Conservation (phyloP, 805 yeast species). For the Saccharomyces paradoxus region DNA sequence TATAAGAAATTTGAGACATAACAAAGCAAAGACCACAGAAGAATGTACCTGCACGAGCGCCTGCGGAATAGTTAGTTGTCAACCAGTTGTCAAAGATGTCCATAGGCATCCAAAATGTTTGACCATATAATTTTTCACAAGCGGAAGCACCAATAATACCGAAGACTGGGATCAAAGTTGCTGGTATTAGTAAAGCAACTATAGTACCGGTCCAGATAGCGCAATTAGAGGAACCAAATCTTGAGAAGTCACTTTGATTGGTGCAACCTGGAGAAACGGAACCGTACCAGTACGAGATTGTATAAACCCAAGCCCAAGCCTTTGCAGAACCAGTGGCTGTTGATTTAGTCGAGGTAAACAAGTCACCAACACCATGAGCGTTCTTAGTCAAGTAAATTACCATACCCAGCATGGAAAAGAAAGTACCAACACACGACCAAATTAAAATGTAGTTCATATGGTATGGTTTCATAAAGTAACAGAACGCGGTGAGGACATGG, state of each 20-base stretch:
- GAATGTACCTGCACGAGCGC: too few species aligned
- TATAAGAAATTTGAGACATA: too few species aligned
- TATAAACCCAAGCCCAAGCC: conserved; percentile 38
- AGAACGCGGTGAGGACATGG: conserved; percentile 37
- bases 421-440: conserved; percentile 31
- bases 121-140: too few species aligned
- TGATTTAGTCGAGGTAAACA: conserved; percentile 23
- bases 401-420: conserved; percentile 37
- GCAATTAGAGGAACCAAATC: conserved; percentile 31
- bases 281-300: conserved; percentile 37
- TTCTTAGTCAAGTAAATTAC: conserved; percentile 29
- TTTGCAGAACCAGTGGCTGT: conserved; percentile 30
- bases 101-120: too few species aligned
- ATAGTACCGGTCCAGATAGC: conserved; percentile 31
- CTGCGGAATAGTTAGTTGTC: too few species aligned
- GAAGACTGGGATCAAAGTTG: conserved; percentile 33
- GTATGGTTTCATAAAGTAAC: conserved; percentile 38
- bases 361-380: conserved; percentile 32
- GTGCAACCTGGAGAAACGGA: conserved; percentile 35
- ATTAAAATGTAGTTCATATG: conserved; percentile 33
- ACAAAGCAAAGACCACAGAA: too few species aligned
- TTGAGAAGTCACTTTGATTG: conserved; percentile 36
- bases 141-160: too few species aligned
- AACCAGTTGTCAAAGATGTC: too few species aligned
- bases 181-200: conserved; percentile 30